Percentiles rank a stretch among this genome's conserved stretches.
Conservation (phyloP, 2,329 filamentous ascomycete genomes). For the Pseudogymnoascus sp. region DNA sequence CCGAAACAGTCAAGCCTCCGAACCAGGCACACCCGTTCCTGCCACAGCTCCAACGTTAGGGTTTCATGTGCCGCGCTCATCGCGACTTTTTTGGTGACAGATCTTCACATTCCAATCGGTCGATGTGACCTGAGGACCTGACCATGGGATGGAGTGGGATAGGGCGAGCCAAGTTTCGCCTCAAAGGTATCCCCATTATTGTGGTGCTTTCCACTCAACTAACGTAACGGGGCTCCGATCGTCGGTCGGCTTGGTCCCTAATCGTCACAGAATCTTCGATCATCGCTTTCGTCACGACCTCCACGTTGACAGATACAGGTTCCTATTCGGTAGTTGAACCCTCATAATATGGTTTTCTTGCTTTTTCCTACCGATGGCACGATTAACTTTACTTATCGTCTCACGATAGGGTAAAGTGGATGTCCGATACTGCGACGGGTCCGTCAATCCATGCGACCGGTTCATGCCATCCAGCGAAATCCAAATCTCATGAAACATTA, state of each 20-base stretch:
- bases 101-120: slow-evolving; percentile 2
- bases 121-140: slow-evolving; percentile 1
- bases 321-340: slow-evolving; percentile 4
- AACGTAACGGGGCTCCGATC: neutral
- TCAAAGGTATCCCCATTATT: slow-evolving; percentile 2
- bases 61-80: slow-evolving; percentile 8
- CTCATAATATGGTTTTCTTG: slow-evolving; percentile 1
- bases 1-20: slow-evolving; percentile 9
- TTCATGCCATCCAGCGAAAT: neutral
- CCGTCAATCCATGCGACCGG: neutral
- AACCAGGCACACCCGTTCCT: slow-evolving; percentile 4
- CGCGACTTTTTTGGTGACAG: slow-evolving; percentile 5
- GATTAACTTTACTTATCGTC: slow-evolving; percentile 1
- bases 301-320: slow-evolving; percentile 8
- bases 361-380: neutral
- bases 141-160: no score
- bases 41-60: neutral
- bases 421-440: neutral
- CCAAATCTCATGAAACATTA: slow-evolving; percentile 6
- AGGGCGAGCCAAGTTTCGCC: neutral
- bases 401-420: slow-evolving; percentile 1
- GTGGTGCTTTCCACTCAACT: neutral
- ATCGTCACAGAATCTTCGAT: neutral
- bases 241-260: slow-evolving; percentile 5
- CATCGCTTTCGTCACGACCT: slow-evolving; percentile 1